Base-by-base conservation (phyloP, 129 eudicot species). In the Dittrichia graveolens region DNA sequence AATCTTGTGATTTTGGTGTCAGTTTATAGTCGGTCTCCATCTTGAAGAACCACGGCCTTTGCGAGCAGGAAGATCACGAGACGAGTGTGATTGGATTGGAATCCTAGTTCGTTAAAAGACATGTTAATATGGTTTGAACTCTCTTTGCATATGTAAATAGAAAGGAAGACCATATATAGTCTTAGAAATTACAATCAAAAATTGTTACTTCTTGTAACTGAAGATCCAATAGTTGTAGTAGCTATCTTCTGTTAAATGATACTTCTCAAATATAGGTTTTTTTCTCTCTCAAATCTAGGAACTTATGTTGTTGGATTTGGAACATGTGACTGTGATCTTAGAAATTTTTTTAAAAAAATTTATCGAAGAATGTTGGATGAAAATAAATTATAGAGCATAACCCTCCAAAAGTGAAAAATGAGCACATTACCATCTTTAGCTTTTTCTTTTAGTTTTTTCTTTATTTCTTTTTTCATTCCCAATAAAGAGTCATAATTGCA, bases 1-100 rank as follows among this genome's bases (percentile, higher is more conserved):
- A 57, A 52, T 42, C 8, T 70, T 78, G 71, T 78, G 72, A 78
- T 42, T 40, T n/a, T 64, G 5, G 47, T 8, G 6, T 61, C 48
- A n/a, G 13, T 37, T 6, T 11, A 57, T 0, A 58, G 57, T n/a
- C n/a, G n/a, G n/a, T 44, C 43, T 31, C 47, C 19, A 13, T 4
- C 47, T 58, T 48, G 53, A 40, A 10, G 5, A 7, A 2, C n/a
- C n/a, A n/a, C 39, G 5, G n/a, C n/a, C 24, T 39, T 69, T 6
- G 8, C 34, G 13, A 14, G n/a, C 35, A 0, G 6, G 41, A 52
- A 69, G 49, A 52, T 38, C 74, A 5, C 15, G n/a, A 2, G 7
- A 13, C n/a, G 38, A 58, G 49, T 69, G 8, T 13, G 7, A 59
- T 8, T 5, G 2, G 7, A 59, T 8, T 5, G 2, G 46, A 15